Evolutionary conservation across 768 basidiomycete genomes (phyloP).

Genomic region (Porphyrellus cyaneotinctus): DNA sequence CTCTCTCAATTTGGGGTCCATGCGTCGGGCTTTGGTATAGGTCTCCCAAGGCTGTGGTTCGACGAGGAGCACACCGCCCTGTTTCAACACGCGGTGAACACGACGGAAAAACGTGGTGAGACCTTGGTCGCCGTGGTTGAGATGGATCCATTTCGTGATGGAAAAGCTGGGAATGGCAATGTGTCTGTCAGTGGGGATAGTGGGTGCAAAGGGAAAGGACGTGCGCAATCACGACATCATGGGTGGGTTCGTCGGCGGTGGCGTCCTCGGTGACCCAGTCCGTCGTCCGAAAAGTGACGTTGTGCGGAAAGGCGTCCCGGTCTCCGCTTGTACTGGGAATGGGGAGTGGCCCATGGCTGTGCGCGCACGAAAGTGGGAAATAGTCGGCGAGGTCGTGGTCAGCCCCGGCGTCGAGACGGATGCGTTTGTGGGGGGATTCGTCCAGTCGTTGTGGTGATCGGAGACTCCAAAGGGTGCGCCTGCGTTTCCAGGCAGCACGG

Average conservation of each 20-base stretch:
- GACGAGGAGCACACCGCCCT: conserved; percentile 66
- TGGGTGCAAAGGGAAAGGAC: background rate
- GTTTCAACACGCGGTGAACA: conserved; percentile 51
- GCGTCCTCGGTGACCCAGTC: conserved; percentile 68
- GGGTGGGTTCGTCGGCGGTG: conserved; percentile 54
- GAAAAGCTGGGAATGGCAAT: conserved; percentile 46
- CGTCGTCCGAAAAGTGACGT: conserved; percentile 63
- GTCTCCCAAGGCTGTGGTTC: conserved; percentile 87
- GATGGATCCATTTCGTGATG: conserved; percentile 89
- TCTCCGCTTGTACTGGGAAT: conserved; percentile 38
- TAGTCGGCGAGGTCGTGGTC: conserved; percentile 37
- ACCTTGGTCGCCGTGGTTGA: conserved; percentile 74
- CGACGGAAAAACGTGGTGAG: conserved; percentile 64
- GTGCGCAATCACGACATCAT: conserved; percentile 80
- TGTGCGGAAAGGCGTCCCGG: conserved; percentile 66
- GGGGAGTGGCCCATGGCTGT: conserved; percentile 71
- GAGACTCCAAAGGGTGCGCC: conserved; percentile 67
- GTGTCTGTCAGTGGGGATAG: background rate
- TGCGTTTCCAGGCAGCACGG: conserved; percentile 69
- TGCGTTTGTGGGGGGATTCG: conserved; percentile 8
- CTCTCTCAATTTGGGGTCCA: conserved; percentile 60
- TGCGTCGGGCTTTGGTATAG: conserved; percentile 72
- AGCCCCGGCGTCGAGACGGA: conserved; percentile 1
- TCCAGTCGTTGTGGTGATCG: conserved; percentile 35
- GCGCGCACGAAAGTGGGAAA: conserved; percentile 76